phyloP scores from a whole-genome alignment of 1,139 yeast genomes.

The Arxiozyma heterogenica region DNA sequence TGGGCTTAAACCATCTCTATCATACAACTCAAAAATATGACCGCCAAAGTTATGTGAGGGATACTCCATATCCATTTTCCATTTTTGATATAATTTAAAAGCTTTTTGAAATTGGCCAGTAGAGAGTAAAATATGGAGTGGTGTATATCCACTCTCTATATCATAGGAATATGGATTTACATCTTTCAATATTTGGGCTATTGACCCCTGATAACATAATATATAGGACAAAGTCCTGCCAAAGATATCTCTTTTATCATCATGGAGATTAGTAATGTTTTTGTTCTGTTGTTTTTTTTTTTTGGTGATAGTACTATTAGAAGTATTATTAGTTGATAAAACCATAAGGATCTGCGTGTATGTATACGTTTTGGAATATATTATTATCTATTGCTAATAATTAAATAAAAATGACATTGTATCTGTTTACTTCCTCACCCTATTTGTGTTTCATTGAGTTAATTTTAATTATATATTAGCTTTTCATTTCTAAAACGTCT shows the following conservation, averaged over 20 bases:
- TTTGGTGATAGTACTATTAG: constrained; percentile 5
- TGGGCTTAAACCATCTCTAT: constrained; percentile 59
- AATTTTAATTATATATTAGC: too few relatives aligned
- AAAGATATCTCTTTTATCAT: constrained; percentile 49
- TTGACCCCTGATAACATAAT: constrained; percentile 38
- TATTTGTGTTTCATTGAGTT: too few relatives aligned
- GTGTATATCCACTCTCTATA: constrained; percentile 76
- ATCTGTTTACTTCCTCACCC: too few relatives aligned
- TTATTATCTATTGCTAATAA: too few relatives aligned
- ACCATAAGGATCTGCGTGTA: neutral
- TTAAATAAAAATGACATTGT: too few relatives aligned
- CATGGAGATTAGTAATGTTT: neutral
- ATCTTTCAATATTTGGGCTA: constrained; percentile 37
- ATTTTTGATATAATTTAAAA: constrained; percentile 44
- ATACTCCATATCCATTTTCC: constrained; percentile 36
- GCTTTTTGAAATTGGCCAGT: constrained; percentile 23
- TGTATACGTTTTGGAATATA: neutral
- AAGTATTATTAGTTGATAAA: neutral
- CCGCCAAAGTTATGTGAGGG: constrained; percentile 43
- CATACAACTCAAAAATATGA: constrained; percentile 41
- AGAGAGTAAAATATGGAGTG: constrained; percentile 43
- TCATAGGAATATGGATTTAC: constrained; percentile 45
- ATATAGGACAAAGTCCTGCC: constrained; percentile 58
- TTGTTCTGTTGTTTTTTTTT: neutral
- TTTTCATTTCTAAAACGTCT: too few relatives aligned